Evolutionary conservation across 106 monocot species (phyloP).

Genomic region (Allium sativum): DNA sequence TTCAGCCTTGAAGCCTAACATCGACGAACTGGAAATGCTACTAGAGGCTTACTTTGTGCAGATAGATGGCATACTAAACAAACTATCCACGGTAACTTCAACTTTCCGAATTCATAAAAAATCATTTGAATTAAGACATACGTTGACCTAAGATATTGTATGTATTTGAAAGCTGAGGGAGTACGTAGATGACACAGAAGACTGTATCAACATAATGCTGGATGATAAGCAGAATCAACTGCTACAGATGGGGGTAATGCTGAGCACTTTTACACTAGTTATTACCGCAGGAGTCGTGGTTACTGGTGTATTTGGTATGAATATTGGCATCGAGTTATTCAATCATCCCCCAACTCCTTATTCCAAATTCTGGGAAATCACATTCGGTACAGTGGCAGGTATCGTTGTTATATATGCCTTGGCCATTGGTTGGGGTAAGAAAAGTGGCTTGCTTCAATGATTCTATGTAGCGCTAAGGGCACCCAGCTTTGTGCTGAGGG

Average conservation of each 20-base stretch:
- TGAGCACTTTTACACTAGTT: conserved; percentile 39
- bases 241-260: conserved; percentile 48
- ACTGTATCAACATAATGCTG: conserved; percentile 54
- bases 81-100: conserved; percentile 36
- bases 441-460: conserved; percentile 61
- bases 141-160: not conserved
- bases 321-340: conserved; percentile 26
- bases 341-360: not conserved
- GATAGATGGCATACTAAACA: conserved; percentile 53
- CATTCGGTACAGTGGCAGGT: conserved; percentile 45
- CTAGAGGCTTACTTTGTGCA: conserved; percentile 65
- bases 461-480: too few relatives aligned
- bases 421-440: conserved; percentile 74
- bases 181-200: conserved; percentile 53
- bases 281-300: conserved; percentile 38
- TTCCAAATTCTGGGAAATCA: conserved; percentile 33
- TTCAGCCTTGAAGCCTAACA: conserved; percentile 33
- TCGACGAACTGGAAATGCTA: conserved; percentile 55
- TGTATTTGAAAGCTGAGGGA: conserved; percentile 31
- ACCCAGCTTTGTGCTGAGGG: too few relatives aligned
- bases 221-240: conserved; percentile 51
- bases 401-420: conserved; percentile 37
- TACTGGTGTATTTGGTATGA: conserved; percentile 39
- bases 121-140: too few relatives aligned
- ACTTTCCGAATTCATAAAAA: not conserved